Base-by-base conservation (phyloP, 225 moss, liverwort and hornwort species). In the Marchantia paleacea region DNA sequence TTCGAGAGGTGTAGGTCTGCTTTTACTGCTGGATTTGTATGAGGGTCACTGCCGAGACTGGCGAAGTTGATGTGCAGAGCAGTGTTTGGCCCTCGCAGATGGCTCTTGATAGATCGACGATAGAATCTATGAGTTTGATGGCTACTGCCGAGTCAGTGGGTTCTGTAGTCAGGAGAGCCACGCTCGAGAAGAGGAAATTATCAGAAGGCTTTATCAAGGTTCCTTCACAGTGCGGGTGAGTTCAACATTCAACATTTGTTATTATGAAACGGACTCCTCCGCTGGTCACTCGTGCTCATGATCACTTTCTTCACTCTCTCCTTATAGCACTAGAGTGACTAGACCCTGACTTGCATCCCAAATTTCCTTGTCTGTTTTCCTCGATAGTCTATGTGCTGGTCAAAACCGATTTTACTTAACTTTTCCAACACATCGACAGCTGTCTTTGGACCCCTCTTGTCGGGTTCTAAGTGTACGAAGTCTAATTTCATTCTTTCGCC, bases 131-230 rank as follows among this genome's bases (percentile, higher is more conserved):
- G 8, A 26, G 12, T 75, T 24, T 75, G 74, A 12, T 75, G 28
- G 28, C 50, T 16, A 75, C 74, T 54, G 74, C 74, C 13, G 55
- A 75, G 22, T 75, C 74, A n/a, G 74, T 75, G 6, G 74, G 74
- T 28, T 54, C 51, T 8, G 11, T 75, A 29, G 74, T 75, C 13
- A 55, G 55, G 18, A 54, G 55, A 26, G 74, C 74, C 51, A 25
- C 55, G 25, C 26, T 55, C n/a, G 74, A 75, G 28, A 75, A 55
- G 55, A 25, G 55, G 15, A 75, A 55, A 30, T 26, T 75, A 1
- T 75, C 74, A 55, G 74, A 54, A 25, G 74, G 74, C 26, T 75
- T 75, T 49, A 75, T 55, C 24, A 54, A 55, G 25, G 25, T 29
- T 54, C 74, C 74, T 51, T 55, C 22, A 11, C 0, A 26, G 14